A percentile compares a stretch with the other conserved stretches of the same genome.
Evolutionary conservation across 371 early-diverging fungal genomes (phyloP).

Genomic region (Mucor irregularis): DNA sequence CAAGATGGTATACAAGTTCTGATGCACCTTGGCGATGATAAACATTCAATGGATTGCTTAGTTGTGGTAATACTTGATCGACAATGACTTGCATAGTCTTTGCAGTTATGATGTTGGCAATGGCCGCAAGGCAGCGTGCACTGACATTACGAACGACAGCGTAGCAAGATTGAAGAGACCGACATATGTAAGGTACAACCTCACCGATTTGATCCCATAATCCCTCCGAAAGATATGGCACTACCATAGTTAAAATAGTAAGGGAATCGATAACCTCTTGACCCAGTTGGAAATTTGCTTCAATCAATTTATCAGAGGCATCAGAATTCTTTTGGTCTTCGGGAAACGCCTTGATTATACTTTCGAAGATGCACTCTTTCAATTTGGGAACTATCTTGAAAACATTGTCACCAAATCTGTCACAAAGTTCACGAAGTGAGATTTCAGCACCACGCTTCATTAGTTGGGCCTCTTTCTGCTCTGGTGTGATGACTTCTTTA

Average conservation of each 20-base stretch:
- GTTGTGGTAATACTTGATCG: constrained; percentile 71
- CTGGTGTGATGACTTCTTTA: constrained; percentile 43
- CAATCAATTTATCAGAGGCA: constrained; percentile 34
- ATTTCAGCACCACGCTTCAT: constrained; percentile 85
- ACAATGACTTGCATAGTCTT: constrained; percentile 83
- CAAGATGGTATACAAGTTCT: constrained; percentile 71
- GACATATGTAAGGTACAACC: constrained; percentile 66
- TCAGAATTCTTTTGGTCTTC: constrained; percentile 13
- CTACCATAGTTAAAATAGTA: constrained; percentile 69
- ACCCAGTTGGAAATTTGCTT: constrained; percentile 34
- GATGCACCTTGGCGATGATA: constrained; percentile 87
- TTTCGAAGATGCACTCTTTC: constrained; percentile 71
- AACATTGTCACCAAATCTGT: constrained; percentile 68
- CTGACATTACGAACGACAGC: constrained; percentile 82
- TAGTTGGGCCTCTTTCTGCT: constrained; percentile 54
- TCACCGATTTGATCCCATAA: constrained; percentile 47
- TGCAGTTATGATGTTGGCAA: constrained; percentile 68
- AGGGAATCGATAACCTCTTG: constrained; percentile 83
- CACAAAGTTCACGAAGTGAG: constrained; percentile 71
- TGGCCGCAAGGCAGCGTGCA: constrained; percentile 75
- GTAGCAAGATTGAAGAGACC: constrained; percentile 68
- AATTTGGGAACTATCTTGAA: constrained; percentile 77
- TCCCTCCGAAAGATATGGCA: constrained; percentile 63
- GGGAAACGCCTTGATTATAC: constrained; percentile 44
- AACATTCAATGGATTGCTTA: constrained; percentile 72